Evolutionary conservation across 257 asterid species (phyloP).

Genomic region (Ilex aquifolium): DNA sequence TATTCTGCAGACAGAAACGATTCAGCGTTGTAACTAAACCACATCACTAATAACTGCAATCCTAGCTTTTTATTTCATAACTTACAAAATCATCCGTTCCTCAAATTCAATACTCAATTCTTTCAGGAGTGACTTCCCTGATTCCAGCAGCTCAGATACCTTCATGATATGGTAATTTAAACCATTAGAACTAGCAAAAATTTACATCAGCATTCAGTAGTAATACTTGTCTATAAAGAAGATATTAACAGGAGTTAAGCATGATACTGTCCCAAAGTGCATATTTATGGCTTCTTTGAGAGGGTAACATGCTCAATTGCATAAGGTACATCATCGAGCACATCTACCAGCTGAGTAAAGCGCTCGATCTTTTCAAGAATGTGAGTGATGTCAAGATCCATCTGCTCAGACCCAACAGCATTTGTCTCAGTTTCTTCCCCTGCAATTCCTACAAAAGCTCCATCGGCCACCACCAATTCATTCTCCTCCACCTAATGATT

Average conservation of each 20-base stretch:
- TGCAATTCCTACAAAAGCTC: slow-evolving; percentile 24
- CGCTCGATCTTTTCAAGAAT: slow-evolving; percentile 71
- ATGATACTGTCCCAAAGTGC: slow-evolving; percentile 3
- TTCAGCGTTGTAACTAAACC: slow-evolving; percentile 14
- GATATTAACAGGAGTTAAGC: slow-evolving; percentile 6
- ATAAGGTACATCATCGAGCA: background rate
- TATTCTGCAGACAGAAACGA: slow-evolving; percentile 36
- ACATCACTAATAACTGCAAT: background rate
- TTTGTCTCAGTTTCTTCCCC: slow-evolving; percentile 50
- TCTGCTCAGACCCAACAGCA: slow-evolving; percentile 51
- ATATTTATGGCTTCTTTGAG: background rate
- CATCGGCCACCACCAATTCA: slow-evolving; percentile 27
- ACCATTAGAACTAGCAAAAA: slow-evolving; percentile 4
- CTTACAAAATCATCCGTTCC: slow-evolving; percentile 73
- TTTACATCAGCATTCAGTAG: slow-evolving; percentile 2
- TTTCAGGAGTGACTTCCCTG: slow-evolving; percentile 85
- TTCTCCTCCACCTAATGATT: slow-evolving; percentile 28
- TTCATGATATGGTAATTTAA: slow-evolving; percentile 24
- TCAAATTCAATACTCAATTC: slow-evolving; percentile 74
- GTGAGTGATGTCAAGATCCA: slow-evolving; percentile 62
- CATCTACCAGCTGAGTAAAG: slow-evolving; percentile 70
- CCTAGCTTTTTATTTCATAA: slow-evolving; percentile 11
- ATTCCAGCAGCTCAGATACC: slow-evolving; percentile 89
- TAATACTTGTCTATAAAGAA: background rate
- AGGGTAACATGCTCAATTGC: background rate